Base-by-base conservation (phyloP, 108 stramenopile genomes). In the Nitzschia sp. region DNA sequence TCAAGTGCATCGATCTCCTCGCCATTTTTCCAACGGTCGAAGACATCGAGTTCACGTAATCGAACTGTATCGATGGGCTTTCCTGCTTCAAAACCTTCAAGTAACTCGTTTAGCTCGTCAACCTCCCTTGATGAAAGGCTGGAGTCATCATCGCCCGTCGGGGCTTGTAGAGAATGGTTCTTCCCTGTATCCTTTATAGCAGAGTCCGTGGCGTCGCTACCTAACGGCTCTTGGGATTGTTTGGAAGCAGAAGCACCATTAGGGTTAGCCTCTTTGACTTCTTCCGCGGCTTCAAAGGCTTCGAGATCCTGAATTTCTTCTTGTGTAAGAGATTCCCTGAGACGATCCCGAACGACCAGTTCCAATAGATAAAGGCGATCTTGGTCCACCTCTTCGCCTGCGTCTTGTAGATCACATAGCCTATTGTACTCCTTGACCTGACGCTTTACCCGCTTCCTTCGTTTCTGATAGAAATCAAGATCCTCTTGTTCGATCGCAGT, bases 21-120 rank as follows among this genome's bases (percentile, higher is more conserved):
- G 11, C 64, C 64, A 24, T 65, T 65, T 32, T 49, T 54, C 72
- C 72, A 73, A 36, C 64, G 60, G 59, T 64, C 64, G 2, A 65
- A 64, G 24, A 65, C 30, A 32, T 65, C 63, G 3, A 73, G 72
- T 51, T 73, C 72, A 13, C 54, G 26, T n/a, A 65, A 30, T 1
- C 64, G 35, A 2, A 65, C 48, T 28, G 57, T 57, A 46, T 73
- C 64, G 15, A 65, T 35, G n/a, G 33, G 23, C 28, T 65, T 54
- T 0, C 64, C 64, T 15, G 28, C 24, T 26, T 73, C 72, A 42
- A 49, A 46, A 3, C 3, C 31, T 19, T 65, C 64, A 15, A 65
- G 19, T 23, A 73, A 15, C 3, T 65, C 56, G 19, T 73, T 58
- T 1, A 73, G 64, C 28, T 73, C 72, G 0, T 73, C 72, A 3